Percentiles rank a stretch among this genome's conserved stretches.
Evolutionary conservation across 208 protist genomes (phyloP).

Genomic region (Vickermania spadyakhi): DNA sequence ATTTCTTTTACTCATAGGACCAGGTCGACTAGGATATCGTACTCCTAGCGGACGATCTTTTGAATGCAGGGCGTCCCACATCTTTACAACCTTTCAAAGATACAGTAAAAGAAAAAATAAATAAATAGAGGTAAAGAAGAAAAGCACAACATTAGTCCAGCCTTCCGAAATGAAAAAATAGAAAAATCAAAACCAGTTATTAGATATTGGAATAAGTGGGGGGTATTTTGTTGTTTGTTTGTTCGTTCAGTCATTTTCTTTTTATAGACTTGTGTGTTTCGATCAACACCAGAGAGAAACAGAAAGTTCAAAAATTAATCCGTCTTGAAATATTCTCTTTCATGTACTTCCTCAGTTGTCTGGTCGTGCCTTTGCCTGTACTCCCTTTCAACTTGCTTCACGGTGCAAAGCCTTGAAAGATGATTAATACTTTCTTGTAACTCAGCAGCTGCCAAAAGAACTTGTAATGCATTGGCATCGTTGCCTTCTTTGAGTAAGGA

Average conservation of each 20-base stretch:
- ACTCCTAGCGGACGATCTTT: not conserved
- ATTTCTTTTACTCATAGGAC: not conserved
- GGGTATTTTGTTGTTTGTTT: not conserved
- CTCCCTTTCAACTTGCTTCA: not conserved
- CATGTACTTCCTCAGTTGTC: not conserved
- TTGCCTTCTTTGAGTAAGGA: no score
- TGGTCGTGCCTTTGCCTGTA: no score
- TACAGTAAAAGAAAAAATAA: constrained; percentile 3
- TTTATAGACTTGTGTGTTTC: not conserved
- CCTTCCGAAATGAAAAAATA: not conserved
- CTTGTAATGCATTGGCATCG: no score
- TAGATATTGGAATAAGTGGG: not conserved
- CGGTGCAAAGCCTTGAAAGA: not conserved
- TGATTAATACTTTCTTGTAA: not conserved
- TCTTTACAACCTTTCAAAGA: not conserved
- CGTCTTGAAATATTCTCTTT: not conserved
- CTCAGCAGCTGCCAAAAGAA: no score
- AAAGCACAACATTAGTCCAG: constrained; percentile 2
- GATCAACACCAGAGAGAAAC: no score
- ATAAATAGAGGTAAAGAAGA: constrained; percentile 3
- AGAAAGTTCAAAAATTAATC: not conserved
- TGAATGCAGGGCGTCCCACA: not conserved
- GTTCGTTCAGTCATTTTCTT: not conserved
- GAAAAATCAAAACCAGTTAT: not conserved
- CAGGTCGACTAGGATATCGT: not conserved